phyloP scores from a whole-genome alignment of 805 yeast species.

The Hanseniaspora thailandica region DNA sequence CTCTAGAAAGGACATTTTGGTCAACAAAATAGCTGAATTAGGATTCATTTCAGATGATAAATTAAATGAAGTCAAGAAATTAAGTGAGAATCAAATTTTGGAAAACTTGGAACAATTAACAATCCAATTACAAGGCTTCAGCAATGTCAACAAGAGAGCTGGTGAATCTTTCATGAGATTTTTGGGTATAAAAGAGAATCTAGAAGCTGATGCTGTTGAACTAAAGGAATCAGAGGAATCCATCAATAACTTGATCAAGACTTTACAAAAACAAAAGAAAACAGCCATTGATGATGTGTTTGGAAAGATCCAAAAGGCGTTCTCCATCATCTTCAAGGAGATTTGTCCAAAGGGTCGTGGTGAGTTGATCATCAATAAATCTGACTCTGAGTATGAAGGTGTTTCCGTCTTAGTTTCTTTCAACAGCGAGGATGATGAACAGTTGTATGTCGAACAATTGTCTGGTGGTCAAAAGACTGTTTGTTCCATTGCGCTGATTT shows the following conservation, averaged over 20 bases:
- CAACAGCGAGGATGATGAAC: conserved; percentile 75
- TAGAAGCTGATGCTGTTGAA: conserved; percentile 54
- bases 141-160: conserved; percentile 81
- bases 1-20: conserved; percentile 58
- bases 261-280: conserved; percentile 65
- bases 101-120: conserved; percentile 42
- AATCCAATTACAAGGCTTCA: conserved; percentile 47
- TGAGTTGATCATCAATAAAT: conserved; percentile 50
- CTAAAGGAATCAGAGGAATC: conserved; percentile 58
- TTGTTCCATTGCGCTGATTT: conserved; percentile 88
- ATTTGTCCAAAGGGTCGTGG: conserved; percentile 81
- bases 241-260: conserved; percentile 57
- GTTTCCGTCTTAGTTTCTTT: conserved; percentile 81
- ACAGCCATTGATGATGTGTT: conserved; percentile 73
- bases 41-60: conserved; percentile 90
- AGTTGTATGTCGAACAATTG: conserved; percentile 74
- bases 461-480: conserved; percentile 95
- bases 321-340: conserved; percentile 61
- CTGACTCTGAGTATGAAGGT: conserved; percentile 46
- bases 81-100: conserved; percentile 43
- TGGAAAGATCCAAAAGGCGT: conserved; percentile 59
- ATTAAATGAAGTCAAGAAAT: conserved; percentile 37
- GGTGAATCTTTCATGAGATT: conserved; percentile 69
- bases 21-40: conserved; percentile 60
- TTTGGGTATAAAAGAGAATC: conserved; percentile 56